Percentiles rank a stretch among this genome's conserved stretches.
These are phyloP conservation scores for Arabis alpina DNA, from an alignment of 345 rosid genomes.

Conservation along the genomic window DNA sequence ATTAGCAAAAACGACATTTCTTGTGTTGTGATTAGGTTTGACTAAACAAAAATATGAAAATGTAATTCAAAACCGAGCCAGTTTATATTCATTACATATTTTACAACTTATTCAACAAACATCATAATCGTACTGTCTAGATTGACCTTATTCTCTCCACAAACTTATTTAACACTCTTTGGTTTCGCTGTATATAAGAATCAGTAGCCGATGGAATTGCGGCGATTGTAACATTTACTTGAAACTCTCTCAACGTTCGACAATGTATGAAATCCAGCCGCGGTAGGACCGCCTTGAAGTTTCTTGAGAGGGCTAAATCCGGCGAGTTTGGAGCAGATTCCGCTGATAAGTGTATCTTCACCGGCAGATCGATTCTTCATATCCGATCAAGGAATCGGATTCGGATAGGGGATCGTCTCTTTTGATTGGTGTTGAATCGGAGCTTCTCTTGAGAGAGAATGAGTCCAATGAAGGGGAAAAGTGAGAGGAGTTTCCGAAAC, in stretches of 20 bases:
- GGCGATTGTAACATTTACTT: constrained; percentile 8
- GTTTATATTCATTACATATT: too few species aligned
- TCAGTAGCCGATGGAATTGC: constrained; percentile 22
- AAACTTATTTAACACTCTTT: too few species aligned
- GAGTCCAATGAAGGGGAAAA: neutral
- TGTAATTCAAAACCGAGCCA: neutral
- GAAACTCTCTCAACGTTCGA: constrained; percentile 25
- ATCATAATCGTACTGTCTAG: too few species aligned
- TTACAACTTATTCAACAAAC: too few species aligned
- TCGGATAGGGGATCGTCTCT: neutral
- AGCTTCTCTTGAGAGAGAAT: neutral
- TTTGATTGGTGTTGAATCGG: neutral
- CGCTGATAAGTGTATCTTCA: constrained; percentile 18
- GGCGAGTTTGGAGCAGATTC: constrained; percentile 18
- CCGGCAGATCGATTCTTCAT: neutral
- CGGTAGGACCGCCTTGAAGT: constrained; percentile 3
- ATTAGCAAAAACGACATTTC: constrained; percentile 66
- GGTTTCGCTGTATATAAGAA: too few species aligned
- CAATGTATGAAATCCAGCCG: constrained; percentile 2
- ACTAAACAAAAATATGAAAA: constrained; percentile 25
- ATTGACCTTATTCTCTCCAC: too few species aligned
- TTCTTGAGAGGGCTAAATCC: constrained; percentile 15
- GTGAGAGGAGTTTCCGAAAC: constrained; percentile 17
- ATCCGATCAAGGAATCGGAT: constrained; percentile 1
- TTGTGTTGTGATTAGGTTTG: constrained; percentile 65